Percentiles rank a stretch among this genome's conserved stretches.
These are phyloP conservation scores for Neotropicomus parvogracilis DNA, from an alignment of 1,284 basidiomycete species.

Conservation along the genomic window DNA sequence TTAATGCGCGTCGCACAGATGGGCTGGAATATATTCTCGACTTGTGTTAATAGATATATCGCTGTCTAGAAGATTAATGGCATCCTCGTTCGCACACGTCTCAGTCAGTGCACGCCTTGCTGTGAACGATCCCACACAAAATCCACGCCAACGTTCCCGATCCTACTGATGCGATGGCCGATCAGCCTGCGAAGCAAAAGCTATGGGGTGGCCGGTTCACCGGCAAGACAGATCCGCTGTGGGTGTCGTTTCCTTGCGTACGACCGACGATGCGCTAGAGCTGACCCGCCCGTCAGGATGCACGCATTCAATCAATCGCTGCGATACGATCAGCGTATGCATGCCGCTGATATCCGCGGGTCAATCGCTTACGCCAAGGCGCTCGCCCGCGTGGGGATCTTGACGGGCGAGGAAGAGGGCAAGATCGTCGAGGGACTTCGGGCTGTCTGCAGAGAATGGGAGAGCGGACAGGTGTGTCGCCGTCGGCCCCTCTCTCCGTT, in stretches of 20 bases:
- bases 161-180: constrained; percentile 41
- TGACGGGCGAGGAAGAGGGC: constrained; percentile 71
- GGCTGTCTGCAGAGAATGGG: constrained; percentile 84
- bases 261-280: background rate
- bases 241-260: constrained; percentile 25
- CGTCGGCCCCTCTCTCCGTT: too few relatives aligned
- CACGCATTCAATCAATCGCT: constrained; percentile 95
- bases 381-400: constrained; percentile 73
- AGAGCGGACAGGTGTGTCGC: constrained; percentile 55
- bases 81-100: too few relatives aligned
- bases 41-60: constrained; percentile 11
- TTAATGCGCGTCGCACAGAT: constrained; percentile 5
- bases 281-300: constrained; percentile 59
- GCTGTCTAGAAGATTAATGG: too few relatives aligned
- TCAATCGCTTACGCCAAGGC: constrained; percentile 96
- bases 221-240: constrained; percentile 85
- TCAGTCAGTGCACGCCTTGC: too few relatives aligned
- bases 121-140: background rate
- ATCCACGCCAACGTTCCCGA: too few relatives aligned
- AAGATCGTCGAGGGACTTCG: constrained; percentile 80
- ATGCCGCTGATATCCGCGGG: constrained; percentile 86
- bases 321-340: constrained; percentile 93
- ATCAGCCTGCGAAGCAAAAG: constrained; percentile 72
- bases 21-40: constrained; percentile 5
- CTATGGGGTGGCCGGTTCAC: constrained; percentile 90